Conservation (phyloP, 306 rosid genomes). For the Prunus campanulata region DNA sequence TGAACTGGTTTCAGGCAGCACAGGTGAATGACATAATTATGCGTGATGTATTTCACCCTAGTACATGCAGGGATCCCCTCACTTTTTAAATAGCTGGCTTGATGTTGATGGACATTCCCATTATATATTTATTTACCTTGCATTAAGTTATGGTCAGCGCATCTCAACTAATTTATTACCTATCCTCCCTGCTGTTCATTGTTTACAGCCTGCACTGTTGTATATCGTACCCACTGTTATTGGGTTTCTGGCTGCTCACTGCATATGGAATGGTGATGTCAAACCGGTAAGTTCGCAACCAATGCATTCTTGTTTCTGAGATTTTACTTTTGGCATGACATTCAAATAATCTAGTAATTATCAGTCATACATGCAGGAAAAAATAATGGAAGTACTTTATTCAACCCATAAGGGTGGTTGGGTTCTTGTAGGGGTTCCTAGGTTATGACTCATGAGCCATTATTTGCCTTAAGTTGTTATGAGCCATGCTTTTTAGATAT, state of each 20-base stretch:
- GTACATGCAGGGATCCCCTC: constrained; percentile 7
- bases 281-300: constrained; percentile 67
- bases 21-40: constrained; percentile 60
- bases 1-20: constrained; percentile 99
- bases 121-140: background rate
- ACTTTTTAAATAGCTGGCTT: constrained; percentile 10
- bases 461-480: no score
- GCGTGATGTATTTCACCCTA: constrained; percentile 3
- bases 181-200: constrained; percentile 9
- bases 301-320: constrained; percentile 4
- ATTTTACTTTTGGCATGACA: background rate
- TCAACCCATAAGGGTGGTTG: background rate
- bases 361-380: background rate
- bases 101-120: background rate
- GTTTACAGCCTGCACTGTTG: constrained; percentile 88
- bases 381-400: background rate
- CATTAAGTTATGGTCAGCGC: no score
- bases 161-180: background rate
- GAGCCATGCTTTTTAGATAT: background rate
- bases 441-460: background rate
- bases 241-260: constrained; percentile 95
- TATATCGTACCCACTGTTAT: constrained; percentile 88
- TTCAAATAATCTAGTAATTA: background rate
- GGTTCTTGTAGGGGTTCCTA: constrained; percentile 4
- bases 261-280: constrained; percentile 89